Evolutionary conservation across 306 rosid genomes (phyloP).

Genomic region (Quercus variabilis): DNA sequence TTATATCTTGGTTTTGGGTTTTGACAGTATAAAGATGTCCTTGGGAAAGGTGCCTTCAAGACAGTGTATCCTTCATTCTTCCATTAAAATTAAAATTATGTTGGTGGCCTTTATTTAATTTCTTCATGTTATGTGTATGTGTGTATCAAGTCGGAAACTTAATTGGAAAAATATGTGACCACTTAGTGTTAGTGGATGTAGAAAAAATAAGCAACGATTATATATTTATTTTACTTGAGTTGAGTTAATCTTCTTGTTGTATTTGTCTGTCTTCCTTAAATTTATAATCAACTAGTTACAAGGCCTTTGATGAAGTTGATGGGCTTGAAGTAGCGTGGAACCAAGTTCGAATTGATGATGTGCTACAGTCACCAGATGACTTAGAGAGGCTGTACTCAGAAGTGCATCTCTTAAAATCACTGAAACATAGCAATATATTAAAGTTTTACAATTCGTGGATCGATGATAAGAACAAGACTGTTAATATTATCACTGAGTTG

Average conservation of each 20-base stretch:
- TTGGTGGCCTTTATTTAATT: background rate
- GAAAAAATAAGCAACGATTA: background rate
- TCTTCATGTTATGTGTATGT: no score
- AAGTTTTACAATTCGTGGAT: constrained; percentile 89
- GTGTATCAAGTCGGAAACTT: no score
- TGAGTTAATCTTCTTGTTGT: constrained; percentile 1
- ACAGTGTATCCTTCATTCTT: constrained; percentile 36
- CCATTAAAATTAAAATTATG: background rate
- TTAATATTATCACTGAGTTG: constrained; percentile 91
- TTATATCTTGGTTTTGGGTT: constrained; percentile 7
- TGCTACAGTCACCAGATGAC: constrained; percentile 69
- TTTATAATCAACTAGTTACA: constrained; percentile 47
- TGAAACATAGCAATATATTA: constrained; percentile 78
- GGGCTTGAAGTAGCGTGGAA: constrained; percentile 99
- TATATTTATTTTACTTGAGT: background rate
- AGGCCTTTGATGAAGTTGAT: constrained; percentile 90
- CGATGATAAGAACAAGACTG: constrained; percentile 69
- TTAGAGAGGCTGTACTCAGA: constrained; percentile 70
- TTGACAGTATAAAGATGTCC: constrained; percentile 40
- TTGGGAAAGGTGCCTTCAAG: constrained; percentile 51
- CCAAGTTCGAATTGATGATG: constrained; percentile 67
- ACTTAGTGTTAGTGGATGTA: background rate
- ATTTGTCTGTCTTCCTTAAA: constrained; percentile 14
- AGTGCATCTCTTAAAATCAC: constrained; percentile 74
- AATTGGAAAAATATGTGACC: no score